Evolutionary conservation across 139 green algal species (phyloP).

Genomic region (Haematococcus sp.): DNA sequence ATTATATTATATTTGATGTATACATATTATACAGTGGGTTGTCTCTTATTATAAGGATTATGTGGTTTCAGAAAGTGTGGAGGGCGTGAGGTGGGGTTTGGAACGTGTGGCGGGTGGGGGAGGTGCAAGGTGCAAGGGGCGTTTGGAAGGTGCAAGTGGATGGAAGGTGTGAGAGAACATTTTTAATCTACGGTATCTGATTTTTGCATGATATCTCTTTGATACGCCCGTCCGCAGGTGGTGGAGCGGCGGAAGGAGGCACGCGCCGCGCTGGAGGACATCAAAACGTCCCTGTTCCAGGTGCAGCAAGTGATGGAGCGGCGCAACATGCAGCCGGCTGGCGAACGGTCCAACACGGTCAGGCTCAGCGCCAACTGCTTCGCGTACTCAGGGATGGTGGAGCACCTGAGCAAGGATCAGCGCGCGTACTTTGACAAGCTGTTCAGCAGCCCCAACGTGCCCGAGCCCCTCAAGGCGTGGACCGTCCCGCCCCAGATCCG

Average conservation of each 20-base stretch:
- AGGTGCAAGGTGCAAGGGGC: too few relatives aligned
- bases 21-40: background rate
- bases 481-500: background rate
- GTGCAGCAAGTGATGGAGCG: conserved; percentile 38
- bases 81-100: too few relatives aligned
- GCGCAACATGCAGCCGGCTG: conserved; percentile 34
- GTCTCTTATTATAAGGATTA: background rate
- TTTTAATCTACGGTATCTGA: too few relatives aligned
- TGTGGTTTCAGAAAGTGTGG: background rate
- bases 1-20: background rate
- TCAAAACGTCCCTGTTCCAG: conserved; percentile 46
- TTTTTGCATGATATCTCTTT: too few relatives aligned
- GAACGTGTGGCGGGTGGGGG: too few relatives aligned
- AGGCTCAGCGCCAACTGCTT: conserved; percentile 28
- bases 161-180: too few relatives aligned
- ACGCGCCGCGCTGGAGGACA: conserved; percentile 40
- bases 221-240: background rate
- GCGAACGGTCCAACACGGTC: conserved; percentile 21
- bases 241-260: conserved; percentile 35
- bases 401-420: conserved; percentile 25
- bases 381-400: conserved; percentile 27
- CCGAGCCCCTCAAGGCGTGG: conserved; percentile 24
- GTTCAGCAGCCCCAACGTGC: conserved; percentile 24
- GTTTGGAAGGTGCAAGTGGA: too few relatives aligned
- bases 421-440: conserved; percentile 29